Conservation (phyloP, 306 rosid genomes). For the Bauhinia variegata region DNA sequence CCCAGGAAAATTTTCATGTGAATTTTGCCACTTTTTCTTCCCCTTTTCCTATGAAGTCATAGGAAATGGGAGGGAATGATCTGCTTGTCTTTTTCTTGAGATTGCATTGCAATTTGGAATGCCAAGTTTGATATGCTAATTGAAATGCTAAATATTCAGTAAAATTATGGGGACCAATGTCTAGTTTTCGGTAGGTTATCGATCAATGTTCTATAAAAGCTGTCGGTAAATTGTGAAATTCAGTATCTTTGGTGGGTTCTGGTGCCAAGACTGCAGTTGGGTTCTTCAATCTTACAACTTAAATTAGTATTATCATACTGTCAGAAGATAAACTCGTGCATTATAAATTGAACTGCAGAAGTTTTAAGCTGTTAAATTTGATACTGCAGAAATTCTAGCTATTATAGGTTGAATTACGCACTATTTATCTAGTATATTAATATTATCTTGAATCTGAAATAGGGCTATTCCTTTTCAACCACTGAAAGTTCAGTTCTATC, state of each 20-base stretch:
- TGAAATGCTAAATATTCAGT: slow-evolving; percentile 5
- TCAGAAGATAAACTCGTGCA: slow-evolving; percentile 15
- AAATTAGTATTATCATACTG: slow-evolving; percentile 8
- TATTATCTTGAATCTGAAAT: background rate
- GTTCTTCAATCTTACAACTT: slow-evolving; percentile 9
- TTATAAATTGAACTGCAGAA: slow-evolving; percentile 24
- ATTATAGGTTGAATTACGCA: slow-evolving; percentile 13
- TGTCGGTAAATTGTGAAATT: background rate
- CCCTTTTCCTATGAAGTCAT: background rate
- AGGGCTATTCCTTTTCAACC: slow-evolving; percentile 10
- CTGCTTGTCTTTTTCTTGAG: slow-evolving; percentile 14
- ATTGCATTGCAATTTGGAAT: slow-evolving; percentile 15
- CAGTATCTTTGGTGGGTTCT: slow-evolving; percentile 24
- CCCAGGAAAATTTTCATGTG: background rate
- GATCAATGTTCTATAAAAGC: background rate
- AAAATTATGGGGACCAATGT: slow-evolving; percentile 4
- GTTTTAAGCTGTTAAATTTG: background rate
- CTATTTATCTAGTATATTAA: background rate
- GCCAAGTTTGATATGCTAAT: slow-evolving; percentile 25
- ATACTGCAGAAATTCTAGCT: too few relatives aligned
- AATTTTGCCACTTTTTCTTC: slow-evolving; percentile 7
- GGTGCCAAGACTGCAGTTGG: background rate
- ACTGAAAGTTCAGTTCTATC: slow-evolving; percentile 25
- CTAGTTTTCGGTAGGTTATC: slow-evolving; percentile 20
- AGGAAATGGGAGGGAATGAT: slow-evolving; percentile 28